Conservation (phyloP, 176 grass and related monocot genomes). For the Urochloa ruziziensis region DNA sequence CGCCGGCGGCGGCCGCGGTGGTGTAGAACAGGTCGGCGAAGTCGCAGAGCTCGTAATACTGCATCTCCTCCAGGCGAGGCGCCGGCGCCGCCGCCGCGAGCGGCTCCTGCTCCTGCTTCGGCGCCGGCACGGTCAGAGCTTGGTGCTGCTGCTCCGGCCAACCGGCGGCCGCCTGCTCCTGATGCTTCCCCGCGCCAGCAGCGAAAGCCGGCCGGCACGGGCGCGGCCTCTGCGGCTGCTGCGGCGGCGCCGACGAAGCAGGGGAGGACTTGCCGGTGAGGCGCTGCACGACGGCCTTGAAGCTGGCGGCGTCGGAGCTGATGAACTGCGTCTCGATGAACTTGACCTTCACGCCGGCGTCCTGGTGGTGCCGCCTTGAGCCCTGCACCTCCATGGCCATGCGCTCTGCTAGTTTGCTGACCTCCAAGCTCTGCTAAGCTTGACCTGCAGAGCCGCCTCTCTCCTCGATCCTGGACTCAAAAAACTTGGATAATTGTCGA, state of each 20-base stretch:
- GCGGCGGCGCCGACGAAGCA: neutral
- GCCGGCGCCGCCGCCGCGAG: neutral
- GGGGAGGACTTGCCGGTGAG: slow-evolving; percentile 49
- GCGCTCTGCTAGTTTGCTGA: neutral
- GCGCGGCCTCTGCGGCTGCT: slow-evolving; percentile 16
- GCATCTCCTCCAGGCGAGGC: slow-evolving; percentile 19
- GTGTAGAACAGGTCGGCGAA: slow-evolving; percentile 36
- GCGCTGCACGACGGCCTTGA: slow-evolving; percentile 73
- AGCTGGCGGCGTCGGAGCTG: slow-evolving; percentile 63
- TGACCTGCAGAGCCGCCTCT: neutral
- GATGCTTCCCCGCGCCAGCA: neutral
- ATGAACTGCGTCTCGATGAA: slow-evolving; percentile 80
- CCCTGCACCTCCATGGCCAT: slow-evolving; percentile 33
- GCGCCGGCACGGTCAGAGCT: neutral
- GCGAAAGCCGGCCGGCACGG: neutral
- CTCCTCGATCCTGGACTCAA: neutral
- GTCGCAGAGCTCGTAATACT: slow-evolving; percentile 45
- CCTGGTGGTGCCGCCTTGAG: neutral
- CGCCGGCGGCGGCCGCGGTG: neutral
- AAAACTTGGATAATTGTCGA: neutral
- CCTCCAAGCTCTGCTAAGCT: neutral
- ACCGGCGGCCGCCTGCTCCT: neutral
- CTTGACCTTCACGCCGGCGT: slow-evolving; percentile 52
- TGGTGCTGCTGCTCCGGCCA: neutral
- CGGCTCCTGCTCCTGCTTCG: neutral